Base-by-base conservation (phyloP, 345 rosid species). In the Pelargonium nanum region DNA sequence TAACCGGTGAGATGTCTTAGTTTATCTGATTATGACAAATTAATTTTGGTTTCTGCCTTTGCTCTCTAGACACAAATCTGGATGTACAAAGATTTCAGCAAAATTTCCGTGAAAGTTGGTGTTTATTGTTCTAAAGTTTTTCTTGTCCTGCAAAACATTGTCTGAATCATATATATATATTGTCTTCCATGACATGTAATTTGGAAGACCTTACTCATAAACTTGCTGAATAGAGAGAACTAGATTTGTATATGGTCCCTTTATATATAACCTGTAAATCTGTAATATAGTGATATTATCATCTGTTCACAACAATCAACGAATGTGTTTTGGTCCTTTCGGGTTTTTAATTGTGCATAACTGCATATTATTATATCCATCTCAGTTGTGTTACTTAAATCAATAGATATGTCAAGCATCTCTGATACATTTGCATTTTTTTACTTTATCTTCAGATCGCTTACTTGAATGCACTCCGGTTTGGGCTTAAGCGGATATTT, bases 381-480 rank as follows among this genome's bases (percentile, higher is more conserved):
- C 13, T 21, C 24, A 28, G 25, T 23, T 57, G 60, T 22, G 23
- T 26, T 22, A 12, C 24, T 28, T 32, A 59, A n/a, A 25, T 24
- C 0, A 2, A 32, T 9, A 21, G 52, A 44, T 21, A 59, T n/a
- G 62, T 26, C 20, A 16, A 13, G 26, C 1, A 26, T 9, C 22
- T 4, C 52, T 24, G n/a, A 26, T 34, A 63, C 25, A 19, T 58
- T 55, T 22, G 5, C 6, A 24, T 19, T 59, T 2, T 3, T 57
- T 4, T 53, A 58, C 30, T 65, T 40, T 53, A 24, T 22, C 26
- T 25, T 54, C 79, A 89, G 94, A 83, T 86, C 56, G 70, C 96
- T 26, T 85, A 86, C 80, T 69, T 89, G 81, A 89, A 84, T 76
- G 89, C 94, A 32, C 88, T 89, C n/a, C 78, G 83, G 64, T 86